A percentile compares a stretch with the other conserved stretches of the same genome.
phyloP scores from a whole-genome alignment of 805 yeast genomes.

The Metschnikowia sp. region DNA sequence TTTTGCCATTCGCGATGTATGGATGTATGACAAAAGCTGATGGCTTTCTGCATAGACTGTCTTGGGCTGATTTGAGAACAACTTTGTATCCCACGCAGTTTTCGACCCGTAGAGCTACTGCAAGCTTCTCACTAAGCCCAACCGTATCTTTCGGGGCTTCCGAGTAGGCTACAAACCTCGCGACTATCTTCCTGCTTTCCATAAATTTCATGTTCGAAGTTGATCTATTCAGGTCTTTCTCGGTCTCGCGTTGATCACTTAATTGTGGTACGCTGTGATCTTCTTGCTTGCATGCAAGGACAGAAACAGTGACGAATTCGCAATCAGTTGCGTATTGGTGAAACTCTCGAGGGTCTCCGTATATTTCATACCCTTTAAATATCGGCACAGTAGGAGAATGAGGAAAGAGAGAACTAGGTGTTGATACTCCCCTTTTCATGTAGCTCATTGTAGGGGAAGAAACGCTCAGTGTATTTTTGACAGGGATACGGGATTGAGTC shows the following conservation, averaged over 20 bases:
- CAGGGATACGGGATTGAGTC: too few species aligned
- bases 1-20: conserved; percentile 43
- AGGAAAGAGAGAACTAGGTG: conserved; percentile 47
- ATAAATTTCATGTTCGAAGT: conserved; percentile 11
- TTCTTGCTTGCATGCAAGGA: conserved; percentile 32
- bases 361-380: conserved; percentile 38
- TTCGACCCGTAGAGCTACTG: conserved; percentile 55
- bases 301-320: conserved; percentile 48
- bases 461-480: too few species aligned
- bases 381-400: conserved; percentile 12
- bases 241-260: not conserved
- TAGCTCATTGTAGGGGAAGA: too few species aligned
- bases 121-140: conserved; percentile 52
- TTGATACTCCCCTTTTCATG: conserved; percentile 50
- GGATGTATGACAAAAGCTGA: conserved; percentile 51
- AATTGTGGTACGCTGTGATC: conserved; percentile 3
- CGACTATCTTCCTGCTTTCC: conserved; percentile 47
- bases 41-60: conserved; percentile 35
- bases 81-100: conserved; percentile 50
- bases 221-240: conserved; percentile 12
- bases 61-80: conserved; percentile 45
- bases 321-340: conserved; percentile 31
- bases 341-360: conserved; percentile 40
- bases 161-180: conserved; percentile 43
- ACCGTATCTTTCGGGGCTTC: conserved; percentile 36